phyloP scores from a whole-genome alignment of 768 basidiomycete genomes.

The Dentipellis sp. region DNA sequence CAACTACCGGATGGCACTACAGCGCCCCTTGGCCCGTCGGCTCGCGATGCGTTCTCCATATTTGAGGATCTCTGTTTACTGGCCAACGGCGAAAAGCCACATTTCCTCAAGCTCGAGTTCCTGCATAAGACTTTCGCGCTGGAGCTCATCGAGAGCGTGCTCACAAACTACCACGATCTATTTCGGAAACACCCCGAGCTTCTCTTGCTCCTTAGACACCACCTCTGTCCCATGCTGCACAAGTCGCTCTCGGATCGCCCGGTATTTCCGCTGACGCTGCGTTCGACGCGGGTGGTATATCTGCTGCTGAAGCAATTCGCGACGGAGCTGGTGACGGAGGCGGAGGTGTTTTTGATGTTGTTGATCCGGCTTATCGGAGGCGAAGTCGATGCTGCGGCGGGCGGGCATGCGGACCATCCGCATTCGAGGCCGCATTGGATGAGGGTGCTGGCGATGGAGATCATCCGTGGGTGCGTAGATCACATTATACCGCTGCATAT shows the following conservation, averaged over 20 bases:
- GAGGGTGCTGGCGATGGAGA: constrained; percentile 15
- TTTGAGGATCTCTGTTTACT: constrained; percentile 92
- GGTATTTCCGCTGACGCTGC: constrained; percentile 78
- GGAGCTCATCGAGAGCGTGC: constrained; percentile 94
- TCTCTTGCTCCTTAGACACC: constrained; percentile 77
- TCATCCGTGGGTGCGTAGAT: constrained; percentile 9
- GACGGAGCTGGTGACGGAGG: constrained; percentile 67
- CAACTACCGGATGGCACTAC: constrained; percentile 60
- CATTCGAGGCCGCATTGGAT: constrained; percentile 10
- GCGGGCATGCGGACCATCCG: constrained; percentile 4
- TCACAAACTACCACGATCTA: constrained; percentile 85
- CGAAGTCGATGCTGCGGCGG: constrained; percentile 54
- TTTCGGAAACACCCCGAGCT: constrained; percentile 83
- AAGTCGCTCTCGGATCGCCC: constrained; percentile 78
- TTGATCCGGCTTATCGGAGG: constrained; percentile 57
- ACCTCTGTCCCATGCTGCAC: constrained; percentile 84
- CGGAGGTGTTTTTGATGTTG: constrained; percentile 78
- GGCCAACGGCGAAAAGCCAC: constrained; percentile 71
- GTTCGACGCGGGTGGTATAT: constrained; percentile 90
- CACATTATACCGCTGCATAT: background rate
- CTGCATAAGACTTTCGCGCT: constrained; percentile 91
- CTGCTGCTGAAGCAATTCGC: constrained; percentile 89
- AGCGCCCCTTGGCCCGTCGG: constrained; percentile 59
- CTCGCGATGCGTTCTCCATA: constrained; percentile 77
- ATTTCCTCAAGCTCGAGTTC: constrained; percentile 72